Base-by-base conservation (phyloP, 805 yeast species). In the Tetrapisispora fleetii region DNA sequence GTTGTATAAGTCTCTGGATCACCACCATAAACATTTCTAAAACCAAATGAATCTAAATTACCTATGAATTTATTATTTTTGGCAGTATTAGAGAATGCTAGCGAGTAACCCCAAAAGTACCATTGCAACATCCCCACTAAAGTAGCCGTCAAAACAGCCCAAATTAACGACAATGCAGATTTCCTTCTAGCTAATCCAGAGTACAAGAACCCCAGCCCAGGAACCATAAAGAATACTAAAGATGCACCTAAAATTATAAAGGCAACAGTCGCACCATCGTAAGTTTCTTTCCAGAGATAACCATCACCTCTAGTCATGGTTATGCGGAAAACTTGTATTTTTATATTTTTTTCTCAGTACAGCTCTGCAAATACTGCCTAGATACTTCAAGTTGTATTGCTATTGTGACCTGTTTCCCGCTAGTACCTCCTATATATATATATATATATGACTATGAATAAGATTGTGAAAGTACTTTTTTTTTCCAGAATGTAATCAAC, bases 41-140 rank as follows among this genome's bases (percentile, higher is more conserved):
- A 80, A 5, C 96, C 98, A 67, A 90, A 86, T 42, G 81, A 75
- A 57, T 81, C 81, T 57, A 91, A 67, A 64, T 91, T 83, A 6
- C 99, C 99, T 57, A 91, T 91, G 64, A 82, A 93, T 40, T 82
- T 80, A 66, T 90, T 89, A 33, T 82, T 71, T 21, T 54, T 50
- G 1, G 96, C 88, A 0, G 85, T 77, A n/a, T 74, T 58, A 0
- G 91, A 80, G 59, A 93, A 89, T 4, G 98, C 95, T 40, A 91
- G 68, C 0, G 96, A 87, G 64, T 87, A 90, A n/a, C 96, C 97
- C 96, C 98, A 93, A 63, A 91, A 88, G 67, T 89, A 91, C 98
- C 98, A 91, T 63, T 89, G 96, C 61, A 89, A 79, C 47, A 79
- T 74, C 1, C 85, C 88, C 8, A 88, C 79, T 54, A 83, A 74